Conservation (phyloP, 1,139 yeast genomes). For the Pichia inconspicua region DNA sequence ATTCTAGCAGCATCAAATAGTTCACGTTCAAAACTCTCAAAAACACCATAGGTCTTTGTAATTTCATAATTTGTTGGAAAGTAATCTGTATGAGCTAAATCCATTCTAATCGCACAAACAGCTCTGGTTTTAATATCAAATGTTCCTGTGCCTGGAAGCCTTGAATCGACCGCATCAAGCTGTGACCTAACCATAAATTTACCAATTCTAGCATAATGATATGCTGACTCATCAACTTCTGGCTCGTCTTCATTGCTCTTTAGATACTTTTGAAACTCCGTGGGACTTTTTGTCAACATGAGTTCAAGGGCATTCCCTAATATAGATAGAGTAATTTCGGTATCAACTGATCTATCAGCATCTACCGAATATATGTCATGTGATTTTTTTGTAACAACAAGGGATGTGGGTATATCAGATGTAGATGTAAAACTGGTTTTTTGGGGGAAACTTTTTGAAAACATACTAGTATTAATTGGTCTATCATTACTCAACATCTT, state of each 20-base stretch:
- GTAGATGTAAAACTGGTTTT: constrained; percentile 29
- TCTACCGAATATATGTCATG: constrained; percentile 51
- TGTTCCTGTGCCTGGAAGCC: constrained; percentile 84
- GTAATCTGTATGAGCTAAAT: constrained; percentile 54
- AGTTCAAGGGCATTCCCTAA: constrained; percentile 77
- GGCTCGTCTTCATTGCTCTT: constrained; percentile 12
- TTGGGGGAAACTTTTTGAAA: constrained; percentile 38
- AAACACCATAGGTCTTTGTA: constrained; percentile 49
- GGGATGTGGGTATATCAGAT: constrained; percentile 33
- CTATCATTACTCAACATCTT: constrained; percentile 55
- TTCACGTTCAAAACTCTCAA: constrained; percentile 77
- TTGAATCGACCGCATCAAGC: constrained; percentile 69
- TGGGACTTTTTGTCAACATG: constrained; percentile 53
- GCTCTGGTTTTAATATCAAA: constrained; percentile 93
- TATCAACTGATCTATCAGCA: constrained; percentile 60
- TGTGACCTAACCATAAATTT: constrained; percentile 81
- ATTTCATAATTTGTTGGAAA: constrained; percentile 58
- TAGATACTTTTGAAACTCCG: constrained; percentile 18
- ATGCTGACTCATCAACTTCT: constrained; percentile 27
- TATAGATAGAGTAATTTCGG: constrained; percentile 63
- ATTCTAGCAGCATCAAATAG: constrained; percentile 66
- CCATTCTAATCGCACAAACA: constrained; percentile 76
- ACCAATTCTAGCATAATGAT: constrained; percentile 68
- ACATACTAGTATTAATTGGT: constrained; percentile 36
- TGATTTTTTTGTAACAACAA: constrained; percentile 34